Base-by-base conservation (phyloP, 108 stramenopile genomes). In the Mediolabrus comicus region DNA sequence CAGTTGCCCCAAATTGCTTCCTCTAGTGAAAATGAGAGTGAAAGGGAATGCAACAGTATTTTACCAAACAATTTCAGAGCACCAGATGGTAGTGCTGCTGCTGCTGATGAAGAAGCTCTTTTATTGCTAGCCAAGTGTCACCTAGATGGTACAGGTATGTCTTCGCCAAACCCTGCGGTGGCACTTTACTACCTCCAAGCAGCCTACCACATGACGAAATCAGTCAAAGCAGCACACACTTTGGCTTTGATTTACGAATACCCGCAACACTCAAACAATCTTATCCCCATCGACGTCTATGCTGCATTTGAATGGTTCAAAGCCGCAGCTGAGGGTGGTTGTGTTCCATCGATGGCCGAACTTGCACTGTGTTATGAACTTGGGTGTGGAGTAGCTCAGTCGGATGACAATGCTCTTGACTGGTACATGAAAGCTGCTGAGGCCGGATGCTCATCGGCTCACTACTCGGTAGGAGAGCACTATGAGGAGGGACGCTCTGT, bases 351-450 rank as follows among this genome's bases (percentile, higher is more conserved):
- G 27, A 95, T 95, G 94, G 87, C 89, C 26, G 91, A 95, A 72
- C 75, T 90, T 12, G 94, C 86, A 11, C 63, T 95, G 27, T 95
- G 94, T 62, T 91, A 86, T 54, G 94, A 92, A 53, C 69, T 95
- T 8, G 94, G 94, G 52, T 90, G 89, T 60, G 94, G 91, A 13
- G 82, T 89, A 13, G 83, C 82, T 52, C 91, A 92, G 65, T 66
- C 56, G n/a, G 91, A 95, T 52, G 86, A 86, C 36, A 58, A 77
- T 1, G 91, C 94, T 9, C 59, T 95, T 29, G 91, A 92, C 17
- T 95, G 94, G 94, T 95, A 95, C 78, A 91, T 80, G 38, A 87
- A 84, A 64, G 94, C 94, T 29, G 94, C 94, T 31, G 73, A 88
- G 13, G 36, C 62, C 3, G 94, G 94, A 35, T 85, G 89, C 53